These are phyloP conservation scores for Candida incommunis DNA, from an alignment of 805 yeast genomes.

Conservation along the genomic window DNA sequence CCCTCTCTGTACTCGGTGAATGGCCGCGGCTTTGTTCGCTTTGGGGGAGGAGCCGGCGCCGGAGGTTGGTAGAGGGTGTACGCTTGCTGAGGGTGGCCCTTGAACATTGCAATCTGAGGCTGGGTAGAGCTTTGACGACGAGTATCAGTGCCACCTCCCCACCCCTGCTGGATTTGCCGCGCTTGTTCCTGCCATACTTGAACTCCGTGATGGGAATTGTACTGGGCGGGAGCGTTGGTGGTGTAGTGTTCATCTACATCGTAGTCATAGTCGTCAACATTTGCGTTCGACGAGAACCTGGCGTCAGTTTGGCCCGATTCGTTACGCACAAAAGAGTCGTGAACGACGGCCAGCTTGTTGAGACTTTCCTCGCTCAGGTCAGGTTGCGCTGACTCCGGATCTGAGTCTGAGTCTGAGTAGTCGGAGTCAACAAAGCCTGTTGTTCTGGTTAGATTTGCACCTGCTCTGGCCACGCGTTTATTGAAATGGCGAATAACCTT, in stretches of 20 bases:
- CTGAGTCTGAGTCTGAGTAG: neutral
- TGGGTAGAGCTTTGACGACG: neutral
- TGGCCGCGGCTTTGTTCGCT: neutral
- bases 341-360: neutral
- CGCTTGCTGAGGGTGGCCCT: neutral
- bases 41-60: neutral
- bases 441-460: conserved; percentile 6
- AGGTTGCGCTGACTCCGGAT: neutral
- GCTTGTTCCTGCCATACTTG: neutral
- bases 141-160: neutral
- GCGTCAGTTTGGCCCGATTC: neutral
- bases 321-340: neutral
- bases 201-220: no score
- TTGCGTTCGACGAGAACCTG: neutral
- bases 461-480: conserved; percentile 8
- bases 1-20: neutral
- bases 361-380: neutral
- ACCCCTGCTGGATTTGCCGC: conserved; percentile 1
- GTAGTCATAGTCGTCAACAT: neutral
- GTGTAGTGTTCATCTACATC: neutral
- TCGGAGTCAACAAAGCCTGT: conserved; percentile 8
- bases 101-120: neutral
- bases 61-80: neutral
- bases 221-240: no score
- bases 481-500: conserved; percentile 10